phyloP scores from a whole-genome alignment of 1,139 yeast species.

The Taphrina confusa region DNA sequence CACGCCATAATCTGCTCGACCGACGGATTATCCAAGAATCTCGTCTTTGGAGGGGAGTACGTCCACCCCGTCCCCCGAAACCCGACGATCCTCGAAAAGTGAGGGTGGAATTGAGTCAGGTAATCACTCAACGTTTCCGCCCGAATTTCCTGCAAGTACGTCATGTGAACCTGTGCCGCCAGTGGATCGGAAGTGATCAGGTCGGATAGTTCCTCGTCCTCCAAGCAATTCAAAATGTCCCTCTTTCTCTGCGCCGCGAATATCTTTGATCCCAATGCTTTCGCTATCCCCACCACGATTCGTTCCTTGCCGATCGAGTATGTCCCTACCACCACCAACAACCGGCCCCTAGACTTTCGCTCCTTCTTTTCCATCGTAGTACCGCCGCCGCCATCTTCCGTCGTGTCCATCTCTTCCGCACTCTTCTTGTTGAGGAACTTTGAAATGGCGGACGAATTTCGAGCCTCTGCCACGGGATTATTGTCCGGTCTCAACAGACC shows the following conservation, averaged over 20 bases:
- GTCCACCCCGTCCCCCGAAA: conserved; percentile 90
- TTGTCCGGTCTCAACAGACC: conserved; percentile 45
- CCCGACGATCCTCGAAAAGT: conserved; percentile 62
- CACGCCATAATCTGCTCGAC: conserved; percentile 40
- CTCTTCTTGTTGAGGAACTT: conserved; percentile 18
- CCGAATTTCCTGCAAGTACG: conserved; percentile 58
- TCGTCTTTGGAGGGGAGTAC: conserved; percentile 47
- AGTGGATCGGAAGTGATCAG: conserved; percentile 52
- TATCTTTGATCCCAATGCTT: conserved; percentile 55
- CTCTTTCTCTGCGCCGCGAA: conserved; percentile 57
- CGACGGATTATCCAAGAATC: conserved; percentile 37
- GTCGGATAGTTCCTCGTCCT: conserved; percentile 48
- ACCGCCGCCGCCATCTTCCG: conserved; percentile 47
- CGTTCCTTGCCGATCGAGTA: conserved; percentile 91
- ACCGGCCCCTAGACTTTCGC: conserved; percentile 43
- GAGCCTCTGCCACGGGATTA: conserved; percentile 30
- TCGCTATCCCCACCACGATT: conserved; percentile 67
- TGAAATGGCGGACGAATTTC: conserved; percentile 14
- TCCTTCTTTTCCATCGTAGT: conserved; percentile 15
- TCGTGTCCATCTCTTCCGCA: background rate
- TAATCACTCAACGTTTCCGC: conserved; percentile 51
- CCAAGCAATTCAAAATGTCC: conserved; percentile 51
- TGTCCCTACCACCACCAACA: conserved; percentile 77
- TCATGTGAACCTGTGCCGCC: conserved; percentile 66
- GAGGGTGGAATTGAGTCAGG: conserved; percentile 53